Evolutionary conservation across 257 asterid species (phyloP), one percentile per base, ranked within the genome.

Genomic region (Fraxinus cuspidata): DNA sequence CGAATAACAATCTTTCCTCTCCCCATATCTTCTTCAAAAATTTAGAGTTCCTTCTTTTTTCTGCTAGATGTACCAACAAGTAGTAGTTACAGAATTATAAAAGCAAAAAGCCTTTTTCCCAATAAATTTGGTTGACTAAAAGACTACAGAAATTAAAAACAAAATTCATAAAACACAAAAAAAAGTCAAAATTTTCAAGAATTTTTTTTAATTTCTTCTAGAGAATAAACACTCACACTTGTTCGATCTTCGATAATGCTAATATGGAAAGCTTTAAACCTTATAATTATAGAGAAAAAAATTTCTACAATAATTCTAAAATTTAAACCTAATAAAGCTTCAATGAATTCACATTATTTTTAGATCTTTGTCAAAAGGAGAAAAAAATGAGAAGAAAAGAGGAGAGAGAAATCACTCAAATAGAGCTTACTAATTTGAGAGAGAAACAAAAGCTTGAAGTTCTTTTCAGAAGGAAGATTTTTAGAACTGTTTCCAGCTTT

Each of bases 1-100:
- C 85, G 87, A 53, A 90, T 90, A 66, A 82, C 88, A 40, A 90
- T 86, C 83, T 90, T 90, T 23, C 96, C 93, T 86, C 93, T 88
- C 75, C 93, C 96, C 96, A 90, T 90, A 19, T 37, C 27, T 63
- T 7, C 74, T 67, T 27, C 27, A 58, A 47, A 74, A 21, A n/a
- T 28, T 11, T 78, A 81, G 85, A 83, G 84, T 81, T 81, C 78
- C 79, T 81, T 72, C 79, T 18, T 31, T 6, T 25, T 37, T 49
- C 64, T 40, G 23, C n/a, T 27, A 5, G 77, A 28, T 73, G 53
- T 63, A n/a, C 58, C 1, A 56, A 56, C 12, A 18, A 56, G 3
- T 56, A n/a, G 28, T 56, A 56, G 10, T 56, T 19, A 56, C 7
- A 42, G 0, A 11, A 11, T 40, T 42, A 12, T 42, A 11, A 42